Percentiles rank a stretch among this genome's conserved stretches.
Conservation (phyloP, 768 basidiomycete genomes). For the Lactifluus volemus region DNA sequence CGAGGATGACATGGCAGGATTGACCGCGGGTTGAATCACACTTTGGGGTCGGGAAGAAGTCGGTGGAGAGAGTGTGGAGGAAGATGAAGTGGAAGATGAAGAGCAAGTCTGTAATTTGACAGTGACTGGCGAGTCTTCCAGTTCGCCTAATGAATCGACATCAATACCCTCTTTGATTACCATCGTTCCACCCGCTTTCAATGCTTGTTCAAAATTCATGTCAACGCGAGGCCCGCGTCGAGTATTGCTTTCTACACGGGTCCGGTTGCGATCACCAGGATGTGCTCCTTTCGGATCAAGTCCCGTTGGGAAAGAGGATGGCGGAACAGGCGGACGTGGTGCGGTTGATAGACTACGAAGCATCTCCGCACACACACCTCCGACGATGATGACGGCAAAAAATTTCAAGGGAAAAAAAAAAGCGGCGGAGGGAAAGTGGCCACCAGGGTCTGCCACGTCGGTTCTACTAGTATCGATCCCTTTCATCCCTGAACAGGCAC, state of each 20-base stretch:
- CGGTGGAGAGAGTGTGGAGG: constrained; percentile 24
- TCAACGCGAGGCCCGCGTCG: constrained; percentile 65
- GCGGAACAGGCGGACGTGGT: constrained; percentile 36
- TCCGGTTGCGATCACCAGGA: constrained; percentile 30
- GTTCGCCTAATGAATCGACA: constrained; percentile 52
- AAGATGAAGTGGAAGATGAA: constrained; percentile 25
- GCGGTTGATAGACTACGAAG: constrained; percentile 37
- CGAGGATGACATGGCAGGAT: constrained; percentile 57
- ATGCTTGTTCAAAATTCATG: constrained; percentile 73
- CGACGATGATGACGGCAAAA: background rate
- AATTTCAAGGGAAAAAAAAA: background rate
- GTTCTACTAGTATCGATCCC: too few relatives aligned
- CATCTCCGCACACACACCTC: constrained; percentile 48
- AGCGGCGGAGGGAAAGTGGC: background rate
- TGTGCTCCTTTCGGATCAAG: constrained; percentile 47
- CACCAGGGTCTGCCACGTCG: too few relatives aligned
- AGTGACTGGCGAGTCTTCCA: too few relatives aligned
- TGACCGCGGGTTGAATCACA: constrained; percentile 38
- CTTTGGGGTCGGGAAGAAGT: constrained; percentile 23
- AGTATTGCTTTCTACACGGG: constrained; percentile 23
- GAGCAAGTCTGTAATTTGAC: too few relatives aligned
- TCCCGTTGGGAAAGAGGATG: constrained; percentile 39
- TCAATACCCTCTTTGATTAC: constrained; percentile 63
- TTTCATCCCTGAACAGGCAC: background rate
- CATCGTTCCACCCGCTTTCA: constrained; percentile 59